A percentile compares a stretch with the other conserved stretches of the same genome.
These are phyloP conservation scores for Xerocomellus amylosporus DNA, from an alignment of 768 basidiomycete species.

Conservation along the genomic window DNA sequence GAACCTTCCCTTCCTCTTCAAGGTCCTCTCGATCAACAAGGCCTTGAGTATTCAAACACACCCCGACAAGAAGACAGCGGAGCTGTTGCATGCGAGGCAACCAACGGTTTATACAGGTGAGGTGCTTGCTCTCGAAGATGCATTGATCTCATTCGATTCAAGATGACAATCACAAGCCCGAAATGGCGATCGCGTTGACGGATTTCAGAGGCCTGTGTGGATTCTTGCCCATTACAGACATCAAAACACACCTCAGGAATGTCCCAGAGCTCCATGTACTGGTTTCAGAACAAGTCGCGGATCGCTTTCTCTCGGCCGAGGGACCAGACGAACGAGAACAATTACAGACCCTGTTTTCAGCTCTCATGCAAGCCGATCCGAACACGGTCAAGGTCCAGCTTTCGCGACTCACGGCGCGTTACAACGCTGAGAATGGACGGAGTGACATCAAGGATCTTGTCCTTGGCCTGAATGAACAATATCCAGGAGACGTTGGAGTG, in stretches of 20 bases:
- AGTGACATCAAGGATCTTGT: slow-evolving; percentile 61
- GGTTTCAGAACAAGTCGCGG: slow-evolving; percentile 54
- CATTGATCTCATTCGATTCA: slow-evolving; percentile 9
- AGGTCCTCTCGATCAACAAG: slow-evolving; percentile 85
- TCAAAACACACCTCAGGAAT: slow-evolving; percentile 60
- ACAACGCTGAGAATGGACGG: slow-evolving; percentile 46
- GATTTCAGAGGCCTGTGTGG: slow-evolving; percentile 90
- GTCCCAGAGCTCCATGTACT: slow-evolving; percentile 78
- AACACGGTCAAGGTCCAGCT: slow-evolving; percentile 53
- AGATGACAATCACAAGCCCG: slow-evolving; percentile 98
- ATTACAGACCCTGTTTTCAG: slow-evolving; percentile 74
- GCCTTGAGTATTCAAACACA: slow-evolving; percentile 91
- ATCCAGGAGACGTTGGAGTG: slow-evolving; percentile 89
- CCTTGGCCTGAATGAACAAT: slow-evolving; percentile 62
- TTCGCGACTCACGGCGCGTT: slow-evolving; percentile 56
- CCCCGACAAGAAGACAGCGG: slow-evolving; percentile 82
- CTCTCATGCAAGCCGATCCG: slow-evolving; percentile 78
- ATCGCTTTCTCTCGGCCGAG: slow-evolving; percentile 48
- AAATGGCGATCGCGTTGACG: slow-evolving; percentile 97
- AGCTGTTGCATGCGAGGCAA: slow-evolving; percentile 59
- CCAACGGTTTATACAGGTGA: slow-evolving; percentile 91
- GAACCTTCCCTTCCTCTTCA: slow-evolving; percentile 89
- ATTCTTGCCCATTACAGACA: slow-evolving; percentile 76
- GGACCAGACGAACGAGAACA: slow-evolving; percentile 39
- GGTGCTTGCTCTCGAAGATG: slow-evolving; percentile 12